Conservation (phyloP, 345 rosid genomes). For the Cardamine chenopodiifolia region DNA sequence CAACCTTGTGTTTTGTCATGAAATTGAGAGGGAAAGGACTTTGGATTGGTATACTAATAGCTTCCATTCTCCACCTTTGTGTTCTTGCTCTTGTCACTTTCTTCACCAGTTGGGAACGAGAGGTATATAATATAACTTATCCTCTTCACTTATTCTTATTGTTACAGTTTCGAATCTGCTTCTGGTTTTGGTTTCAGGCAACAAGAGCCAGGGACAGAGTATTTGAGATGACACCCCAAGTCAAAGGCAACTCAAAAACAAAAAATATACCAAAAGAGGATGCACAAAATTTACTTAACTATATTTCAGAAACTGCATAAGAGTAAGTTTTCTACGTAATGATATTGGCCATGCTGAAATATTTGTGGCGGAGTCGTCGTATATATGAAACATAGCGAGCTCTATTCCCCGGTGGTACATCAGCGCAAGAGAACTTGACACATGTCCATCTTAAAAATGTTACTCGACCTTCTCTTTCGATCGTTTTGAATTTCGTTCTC, state of each 20-base stretch:
- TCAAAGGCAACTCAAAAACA: slow-evolving; percentile 1
- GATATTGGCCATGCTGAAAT: too few relatives aligned
- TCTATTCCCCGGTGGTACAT: too few relatives aligned
- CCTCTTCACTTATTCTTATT: not conserved
- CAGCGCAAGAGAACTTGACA: too few relatives aligned
- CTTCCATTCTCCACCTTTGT: slow-evolving; percentile 44
- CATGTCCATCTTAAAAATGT: too few relatives aligned
- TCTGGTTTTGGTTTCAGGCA: slow-evolving; percentile 40
- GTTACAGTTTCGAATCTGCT: not conserved
- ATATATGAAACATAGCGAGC: too few relatives aligned
- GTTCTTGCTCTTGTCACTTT: slow-evolving; percentile 49
- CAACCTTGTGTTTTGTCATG: slow-evolving; percentile 45
- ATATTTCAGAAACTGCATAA: slow-evolving; percentile 14
- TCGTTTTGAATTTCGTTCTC: too few relatives aligned
- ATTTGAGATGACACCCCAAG: slow-evolving; percentile 28
- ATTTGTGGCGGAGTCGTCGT: too few relatives aligned
- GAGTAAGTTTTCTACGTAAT: not conserved
- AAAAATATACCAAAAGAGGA: slow-evolving; percentile 16
- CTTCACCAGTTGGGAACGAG: slow-evolving; percentile 58
- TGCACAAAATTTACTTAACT: slow-evolving; percentile 2
- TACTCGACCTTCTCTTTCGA: too few relatives aligned
- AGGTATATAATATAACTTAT: slow-evolving; percentile 39
- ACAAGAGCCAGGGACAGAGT: slow-evolving; percentile 44
- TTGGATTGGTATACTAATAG: slow-evolving; percentile 56
- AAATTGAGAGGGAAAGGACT: slow-evolving; percentile 54